Evolutionary conservation across 352 stramenopile species (phyloP).

Genomic region (Phytophthora vignae): DNA sequence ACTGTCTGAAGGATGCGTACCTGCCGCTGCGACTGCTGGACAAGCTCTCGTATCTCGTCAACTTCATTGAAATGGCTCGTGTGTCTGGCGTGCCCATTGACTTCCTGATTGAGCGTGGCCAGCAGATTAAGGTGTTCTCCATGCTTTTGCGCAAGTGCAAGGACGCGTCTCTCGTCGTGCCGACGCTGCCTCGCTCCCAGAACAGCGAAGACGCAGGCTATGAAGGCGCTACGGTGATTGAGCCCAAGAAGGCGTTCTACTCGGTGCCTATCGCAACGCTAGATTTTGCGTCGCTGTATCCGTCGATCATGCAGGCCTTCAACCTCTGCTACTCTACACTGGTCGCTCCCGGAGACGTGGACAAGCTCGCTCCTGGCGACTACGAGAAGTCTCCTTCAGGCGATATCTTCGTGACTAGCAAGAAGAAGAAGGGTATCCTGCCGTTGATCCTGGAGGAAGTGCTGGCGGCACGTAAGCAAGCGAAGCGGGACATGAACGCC

Average conservation of each 20-base stretch:
- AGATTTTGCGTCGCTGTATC: constrained; percentile 99
- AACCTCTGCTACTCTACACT: constrained; percentile 99
- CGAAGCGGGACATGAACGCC: constrained; percentile 99
- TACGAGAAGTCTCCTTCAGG: constrained; percentile 96
- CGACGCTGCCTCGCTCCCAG: constrained; percentile 93
- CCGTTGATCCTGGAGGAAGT: constrained; percentile 99
- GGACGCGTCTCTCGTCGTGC: constrained; percentile 95
- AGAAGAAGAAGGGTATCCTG: constrained; percentile 98
- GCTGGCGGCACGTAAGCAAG: constrained; percentile 96
- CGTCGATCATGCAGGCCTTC: constrained; percentile 99
- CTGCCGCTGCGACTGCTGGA: constrained; percentile 97
- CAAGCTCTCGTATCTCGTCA: constrained; percentile 99
- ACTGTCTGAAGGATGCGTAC: constrained; percentile 99
- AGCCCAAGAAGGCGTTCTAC: constrained; percentile 99
- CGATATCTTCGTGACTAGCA: constrained; percentile 96
- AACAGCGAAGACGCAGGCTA: constrained; percentile 92
- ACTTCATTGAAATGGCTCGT: constrained; percentile 99
- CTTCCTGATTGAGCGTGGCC: constrained; percentile 98
- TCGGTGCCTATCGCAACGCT: constrained; percentile 98
- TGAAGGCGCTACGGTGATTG: constrained; percentile 99
- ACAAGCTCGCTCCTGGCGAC: constrained; percentile 66
- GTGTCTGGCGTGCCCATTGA: constrained; percentile 98
- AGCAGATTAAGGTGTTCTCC: constrained; percentile 99
- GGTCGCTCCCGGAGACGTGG: constrained; percentile 77
- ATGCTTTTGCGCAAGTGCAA: constrained; percentile 99